Evolutionary conservation across 257 asterid genomes (phyloP).

Genomic region (Coffea eugenioides): DNA sequence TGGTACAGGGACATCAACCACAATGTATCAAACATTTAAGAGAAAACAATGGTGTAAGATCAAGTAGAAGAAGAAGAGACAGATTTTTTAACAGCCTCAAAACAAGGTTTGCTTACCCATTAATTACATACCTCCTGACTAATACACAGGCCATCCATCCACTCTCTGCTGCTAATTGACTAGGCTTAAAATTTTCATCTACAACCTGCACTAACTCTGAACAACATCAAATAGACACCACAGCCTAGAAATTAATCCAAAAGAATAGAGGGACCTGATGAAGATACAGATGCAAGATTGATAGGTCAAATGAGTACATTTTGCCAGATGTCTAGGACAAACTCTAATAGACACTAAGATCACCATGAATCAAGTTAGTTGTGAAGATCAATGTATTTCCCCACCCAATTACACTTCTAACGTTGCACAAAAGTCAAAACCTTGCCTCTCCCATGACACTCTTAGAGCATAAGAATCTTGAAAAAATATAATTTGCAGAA

Average conservation of each 20-base stretch:
- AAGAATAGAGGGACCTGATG: neutral
- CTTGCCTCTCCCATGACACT: neutral
- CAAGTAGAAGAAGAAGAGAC: neutral
- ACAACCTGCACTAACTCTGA: neutral
- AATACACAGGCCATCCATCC: neutral
- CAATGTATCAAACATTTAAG: neutral
- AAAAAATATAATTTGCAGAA: neutral
- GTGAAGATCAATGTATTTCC: neutral
- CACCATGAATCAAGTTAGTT: neutral
- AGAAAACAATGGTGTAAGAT: neutral
- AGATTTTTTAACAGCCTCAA: neutral
- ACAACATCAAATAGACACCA: neutral
- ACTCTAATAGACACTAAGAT: neutral
- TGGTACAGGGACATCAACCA: neutral
- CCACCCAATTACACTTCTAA: neutral
- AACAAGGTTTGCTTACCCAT: neutral
- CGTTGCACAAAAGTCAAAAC: too few species aligned
- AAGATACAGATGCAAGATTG: neutral
- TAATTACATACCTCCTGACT: neutral
- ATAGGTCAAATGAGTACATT: conserved; percentile 3
- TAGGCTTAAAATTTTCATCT: neutral
- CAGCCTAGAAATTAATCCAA: neutral
- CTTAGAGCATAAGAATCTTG: neutral
- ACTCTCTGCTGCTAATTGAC: neutral
- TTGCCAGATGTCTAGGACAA: neutral